phyloP scores from a whole-genome alignment of 2,329 filamentous ascomycete genomes.

The Coleophoma eucalyptorum region DNA sequence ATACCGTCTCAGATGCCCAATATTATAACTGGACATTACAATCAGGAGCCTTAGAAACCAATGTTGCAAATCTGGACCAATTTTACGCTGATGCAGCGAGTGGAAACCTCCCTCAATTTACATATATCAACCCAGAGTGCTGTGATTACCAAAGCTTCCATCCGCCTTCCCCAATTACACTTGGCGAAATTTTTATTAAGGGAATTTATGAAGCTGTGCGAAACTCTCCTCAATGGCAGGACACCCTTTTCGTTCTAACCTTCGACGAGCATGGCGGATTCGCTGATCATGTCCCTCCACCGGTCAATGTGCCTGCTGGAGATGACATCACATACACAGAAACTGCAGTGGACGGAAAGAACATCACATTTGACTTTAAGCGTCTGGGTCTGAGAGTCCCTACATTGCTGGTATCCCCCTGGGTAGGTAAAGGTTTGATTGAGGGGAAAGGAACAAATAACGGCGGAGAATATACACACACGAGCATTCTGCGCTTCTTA shows the following conservation, averaged over 20 bases:
- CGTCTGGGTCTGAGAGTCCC: conserved; percentile 38
- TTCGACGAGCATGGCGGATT: conserved; percentile 45
- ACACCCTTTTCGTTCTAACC: conserved; percentile 41
- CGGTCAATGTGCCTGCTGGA: conserved; percentile 32
- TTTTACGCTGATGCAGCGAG: conserved; percentile 40
- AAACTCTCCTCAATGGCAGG: conserved; percentile 39
- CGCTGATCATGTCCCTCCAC: conserved; percentile 40
- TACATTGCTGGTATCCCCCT: conserved; percentile 37
- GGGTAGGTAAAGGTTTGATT: conserved; percentile 36
- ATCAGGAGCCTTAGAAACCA: conserved; percentile 28
- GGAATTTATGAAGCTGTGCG: conserved; percentile 41
- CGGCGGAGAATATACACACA: conserved; percentile 37
- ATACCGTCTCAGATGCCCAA: conserved; percentile 35
- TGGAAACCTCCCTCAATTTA: conserved; percentile 39
- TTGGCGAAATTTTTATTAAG: conserved; percentile 40
- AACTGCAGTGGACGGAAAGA: conserved; percentile 28
- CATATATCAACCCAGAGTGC: conserved; percentile 47
- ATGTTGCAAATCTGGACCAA: conserved; percentile 31
- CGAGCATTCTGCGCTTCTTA: conserved; percentile 37
- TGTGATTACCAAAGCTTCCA: conserved; percentile 45
- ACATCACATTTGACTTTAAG: conserved; percentile 34
- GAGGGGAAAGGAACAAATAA: conserved; percentile 33
- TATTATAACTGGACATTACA: conserved; percentile 38
- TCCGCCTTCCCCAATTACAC: conserved; percentile 37
- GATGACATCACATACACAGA: conserved; percentile 32